Evolutionary conservation across 805 yeast species (phyloP), one percentile per base, ranked within the genome.

Genomic region (Lipomyces yamadae): DNA sequence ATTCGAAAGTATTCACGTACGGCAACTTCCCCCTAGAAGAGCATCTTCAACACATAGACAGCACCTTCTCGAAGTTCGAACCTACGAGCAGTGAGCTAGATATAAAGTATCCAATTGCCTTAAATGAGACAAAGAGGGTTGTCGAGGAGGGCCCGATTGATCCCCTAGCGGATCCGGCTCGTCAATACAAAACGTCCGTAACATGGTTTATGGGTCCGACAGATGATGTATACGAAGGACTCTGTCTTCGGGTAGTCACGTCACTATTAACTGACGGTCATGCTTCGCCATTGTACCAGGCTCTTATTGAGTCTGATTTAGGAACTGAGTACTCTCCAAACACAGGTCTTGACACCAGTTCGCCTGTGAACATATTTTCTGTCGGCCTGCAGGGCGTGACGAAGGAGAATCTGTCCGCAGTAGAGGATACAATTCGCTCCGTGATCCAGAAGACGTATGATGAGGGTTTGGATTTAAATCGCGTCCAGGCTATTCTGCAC

Each of bases 141-240:
- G 74, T 73, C 0, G 83, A 81, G 0, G 77, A 81, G 11, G 98
- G 98, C 0, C 98, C 98, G 0, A 76, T 88, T 10, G 98, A 95
- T 76, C 92, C 95, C 2, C 82, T 89, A 82, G 75, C 85, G 10
- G 90, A 90, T 32, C 88, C 86, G 2, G 57, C 66, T 52, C 84
- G 85, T 66, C 98, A 95, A 77, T 80, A 83, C 75, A 92, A 92
- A 76, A 80, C 90, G 0, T 92, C 97, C 0, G 76, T 95, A 67
- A 92, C 98, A 0, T 95, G 98, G 98, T 81, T 85, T 69, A 85
- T 90, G 69, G 97, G 97, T 6, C 78, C 83, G 18, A 91, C 97
- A 2, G 75, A 81, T 10, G 88, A 89, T 72, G 81, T 83, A 8
- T 89, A 90, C 73, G 88, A 87, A 62, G 81, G 92, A 0, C 90